These are phyloP conservation scores for Phylloporus scabripes DNA, from an alignment of 768 basidiomycete genomes.

Conservation along the genomic window DNA sequence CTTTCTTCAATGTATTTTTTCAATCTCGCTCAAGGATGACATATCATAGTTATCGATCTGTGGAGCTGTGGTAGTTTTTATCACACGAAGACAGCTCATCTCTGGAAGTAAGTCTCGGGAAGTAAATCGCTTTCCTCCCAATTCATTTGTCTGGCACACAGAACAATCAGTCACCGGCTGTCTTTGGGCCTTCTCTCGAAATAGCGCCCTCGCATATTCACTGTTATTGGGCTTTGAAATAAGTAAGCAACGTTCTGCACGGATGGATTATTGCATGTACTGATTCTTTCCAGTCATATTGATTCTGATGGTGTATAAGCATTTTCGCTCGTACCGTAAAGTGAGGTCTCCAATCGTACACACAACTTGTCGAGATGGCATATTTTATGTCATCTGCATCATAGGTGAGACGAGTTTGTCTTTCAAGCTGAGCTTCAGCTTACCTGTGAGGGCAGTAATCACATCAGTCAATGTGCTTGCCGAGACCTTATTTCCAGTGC, in stretches of 20 bases:
- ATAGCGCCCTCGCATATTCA: conserved; percentile 6
- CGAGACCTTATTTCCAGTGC: conserved; percentile 9
- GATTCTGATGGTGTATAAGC: conserved; percentile 5
- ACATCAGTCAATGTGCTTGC: conserved; percentile 11
- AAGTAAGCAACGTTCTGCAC: background rate
- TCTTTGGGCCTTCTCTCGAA: background rate
- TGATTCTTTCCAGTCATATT: conserved; percentile 5
- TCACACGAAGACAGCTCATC: conserved; percentile 4
- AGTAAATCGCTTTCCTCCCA: background rate
- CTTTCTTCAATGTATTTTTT: background rate
- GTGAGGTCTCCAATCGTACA: conserved; percentile 1
- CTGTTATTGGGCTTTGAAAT: conserved; percentile 10
- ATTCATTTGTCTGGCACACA: background rate
- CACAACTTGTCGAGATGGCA: conserved; percentile 11
- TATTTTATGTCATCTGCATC: conserved; percentile 18
- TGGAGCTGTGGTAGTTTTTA: conserved; percentile 2
- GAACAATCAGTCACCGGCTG: background rate
- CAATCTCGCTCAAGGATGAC: background rate
- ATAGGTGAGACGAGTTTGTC: conserved; percentile 2
- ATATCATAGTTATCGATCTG: conserved; percentile 4
- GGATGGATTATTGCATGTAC: background rate
- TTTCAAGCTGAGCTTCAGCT: background rate
- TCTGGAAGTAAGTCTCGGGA: background rate
- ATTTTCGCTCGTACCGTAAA: conserved; percentile 3
- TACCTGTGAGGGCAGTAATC: conserved; percentile 6